Evolutionary conservation across 192 early-diverging fungal genomes (phyloP).

Genomic region (Phycomyces blakesleeanus): DNA sequence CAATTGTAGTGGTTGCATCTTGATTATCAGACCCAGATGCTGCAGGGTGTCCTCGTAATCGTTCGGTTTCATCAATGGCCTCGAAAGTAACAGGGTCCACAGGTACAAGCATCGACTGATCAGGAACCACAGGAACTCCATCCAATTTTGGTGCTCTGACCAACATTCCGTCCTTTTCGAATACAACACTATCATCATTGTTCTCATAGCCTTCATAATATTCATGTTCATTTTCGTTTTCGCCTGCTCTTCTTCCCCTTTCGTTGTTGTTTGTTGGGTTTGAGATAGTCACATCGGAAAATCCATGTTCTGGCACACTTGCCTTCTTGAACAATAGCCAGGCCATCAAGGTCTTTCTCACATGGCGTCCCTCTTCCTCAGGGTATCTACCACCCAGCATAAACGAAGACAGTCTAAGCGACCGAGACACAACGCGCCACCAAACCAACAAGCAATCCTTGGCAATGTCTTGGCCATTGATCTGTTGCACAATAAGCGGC

Average conservation of each 20-base stretch:
- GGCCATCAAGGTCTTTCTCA: conserved; percentile 47
- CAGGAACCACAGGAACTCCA: conserved; percentile 75
- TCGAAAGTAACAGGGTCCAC: conserved; percentile 52
- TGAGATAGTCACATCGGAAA: conserved; percentile 40
- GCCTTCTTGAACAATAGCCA: conserved; percentile 49
- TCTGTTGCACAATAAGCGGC: conserved; percentile 56
- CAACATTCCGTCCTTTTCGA: conserved; percentile 60
- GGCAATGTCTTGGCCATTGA: conserved; percentile 60
- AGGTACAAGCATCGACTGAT: conserved; percentile 78
- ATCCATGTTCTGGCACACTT: conserved; percentile 48
- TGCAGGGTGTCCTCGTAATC: conserved; percentile 56
- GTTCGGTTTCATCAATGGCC: conserved; percentile 56
- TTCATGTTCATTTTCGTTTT: too few species aligned
- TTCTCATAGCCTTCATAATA: conserved; percentile 35
- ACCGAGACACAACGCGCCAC: conserved; percentile 66
- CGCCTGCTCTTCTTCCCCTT: too few species aligned
- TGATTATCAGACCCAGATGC: conserved; percentile 44
- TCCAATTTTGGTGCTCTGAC: conserved; percentile 85
- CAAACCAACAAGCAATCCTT: conserved; percentile 51
- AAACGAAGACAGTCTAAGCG: conserved; percentile 76
- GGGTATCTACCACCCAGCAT: conserved; percentile 66
- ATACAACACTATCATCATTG: conserved; percentile 46
- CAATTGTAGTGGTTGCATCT: conserved; percentile 64
- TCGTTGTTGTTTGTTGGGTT: too few species aligned
- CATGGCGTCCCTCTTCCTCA: conserved; percentile 73